Conservation (phyloP, 2,329 filamentous ascomycete genomes). For the Davidsoniella virescens region DNA sequence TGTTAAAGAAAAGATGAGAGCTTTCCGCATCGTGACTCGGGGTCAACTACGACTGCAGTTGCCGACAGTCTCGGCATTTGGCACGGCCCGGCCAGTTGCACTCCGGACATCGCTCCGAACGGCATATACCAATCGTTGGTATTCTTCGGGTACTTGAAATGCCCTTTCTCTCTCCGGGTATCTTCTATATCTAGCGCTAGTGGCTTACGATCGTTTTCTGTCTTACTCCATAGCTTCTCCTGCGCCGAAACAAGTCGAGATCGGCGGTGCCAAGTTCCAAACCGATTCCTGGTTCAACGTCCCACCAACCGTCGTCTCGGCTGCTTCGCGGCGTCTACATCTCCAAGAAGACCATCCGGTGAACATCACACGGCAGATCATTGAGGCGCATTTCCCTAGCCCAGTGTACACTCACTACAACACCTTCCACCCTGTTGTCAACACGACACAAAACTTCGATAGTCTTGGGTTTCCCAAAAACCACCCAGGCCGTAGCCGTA, state of each 20-base stretch:
- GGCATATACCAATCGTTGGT: too few relatives aligned
- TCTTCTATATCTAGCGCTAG: neutral
- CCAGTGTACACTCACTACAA: conserved; percentile 64
- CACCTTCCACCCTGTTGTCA: conserved; percentile 66
- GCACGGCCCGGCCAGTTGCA: neutral
- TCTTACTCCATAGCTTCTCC: conserved; percentile 3
- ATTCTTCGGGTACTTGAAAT: conserved; percentile 7
- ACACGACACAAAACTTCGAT: conserved; percentile 81
- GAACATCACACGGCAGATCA: conserved; percentile 76
- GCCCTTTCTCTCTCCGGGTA: neutral
- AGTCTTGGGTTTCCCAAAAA: conserved; percentile 81
- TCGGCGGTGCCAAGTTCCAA: conserved; percentile 47
- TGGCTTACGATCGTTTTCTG: conserved; percentile 5
- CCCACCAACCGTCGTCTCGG: conserved; percentile 55
- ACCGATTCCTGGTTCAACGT: conserved; percentile 79
- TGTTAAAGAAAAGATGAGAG: neutral
- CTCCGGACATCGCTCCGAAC: neutral
- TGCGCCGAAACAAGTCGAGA: conserved; percentile 24
- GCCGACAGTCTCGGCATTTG: neutral
- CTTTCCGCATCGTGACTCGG: neutral
- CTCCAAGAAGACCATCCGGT: conserved; percentile 82
- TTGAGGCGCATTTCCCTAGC: conserved; percentile 70
- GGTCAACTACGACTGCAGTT: conserved; percentile 1
- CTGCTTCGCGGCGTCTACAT: conserved; percentile 67
- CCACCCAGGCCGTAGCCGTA: conserved; percentile 72